Percentiles rank a stretch among this genome's conserved stretches.
These are phyloP conservation scores for Arthrobotrys sinensis DNA, from an alignment of 2,329 filamentous ascomycete genomes.

Conservation along the genomic window DNA sequence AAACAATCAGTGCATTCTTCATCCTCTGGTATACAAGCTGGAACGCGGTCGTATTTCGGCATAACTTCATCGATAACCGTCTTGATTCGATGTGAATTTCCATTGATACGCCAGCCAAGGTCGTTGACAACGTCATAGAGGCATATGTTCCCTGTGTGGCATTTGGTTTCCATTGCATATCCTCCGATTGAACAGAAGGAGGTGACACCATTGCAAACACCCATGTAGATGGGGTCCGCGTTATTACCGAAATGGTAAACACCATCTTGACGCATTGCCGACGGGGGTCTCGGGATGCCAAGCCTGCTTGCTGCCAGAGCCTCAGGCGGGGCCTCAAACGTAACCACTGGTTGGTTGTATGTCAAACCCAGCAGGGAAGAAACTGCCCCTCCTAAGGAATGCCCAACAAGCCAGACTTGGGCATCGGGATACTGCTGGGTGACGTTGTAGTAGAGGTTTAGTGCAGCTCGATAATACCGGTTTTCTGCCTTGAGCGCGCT, in stretches of 20 bases:
- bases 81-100: constrained; percentile 91
- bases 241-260: constrained; percentile 94
- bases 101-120: constrained; percentile 90
- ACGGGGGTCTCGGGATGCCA: constrained; percentile 82
- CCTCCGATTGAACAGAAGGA: constrained; percentile 91
- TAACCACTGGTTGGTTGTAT: constrained; percentile 90
- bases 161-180: constrained; percentile 93
- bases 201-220: constrained; percentile 89
- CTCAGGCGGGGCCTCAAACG: constrained; percentile 93
- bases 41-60: constrained; percentile 83
- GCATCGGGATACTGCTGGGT: constrained; percentile 84
- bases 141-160: constrained; percentile 89
- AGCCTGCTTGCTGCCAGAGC: constrained; percentile 87
- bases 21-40: constrained; percentile 80
- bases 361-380: constrained; percentile 90
- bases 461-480: constrained; percentile 89
- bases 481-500: constrained; percentile 84
- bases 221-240: constrained; percentile 94
- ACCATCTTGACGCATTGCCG: constrained; percentile 80
- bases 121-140: constrained; percentile 93
- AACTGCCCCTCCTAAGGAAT: constrained; percentile 92
- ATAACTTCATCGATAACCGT: constrained; percentile 90
- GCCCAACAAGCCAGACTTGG: constrained; percentile 89
- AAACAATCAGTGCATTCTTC: constrained; percentile 89
- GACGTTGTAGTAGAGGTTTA: constrained; percentile 92